Conservation (phyloP, 495 filamentous ascomycete genomes). For the Astrothelium macrocarpum region DNA sequence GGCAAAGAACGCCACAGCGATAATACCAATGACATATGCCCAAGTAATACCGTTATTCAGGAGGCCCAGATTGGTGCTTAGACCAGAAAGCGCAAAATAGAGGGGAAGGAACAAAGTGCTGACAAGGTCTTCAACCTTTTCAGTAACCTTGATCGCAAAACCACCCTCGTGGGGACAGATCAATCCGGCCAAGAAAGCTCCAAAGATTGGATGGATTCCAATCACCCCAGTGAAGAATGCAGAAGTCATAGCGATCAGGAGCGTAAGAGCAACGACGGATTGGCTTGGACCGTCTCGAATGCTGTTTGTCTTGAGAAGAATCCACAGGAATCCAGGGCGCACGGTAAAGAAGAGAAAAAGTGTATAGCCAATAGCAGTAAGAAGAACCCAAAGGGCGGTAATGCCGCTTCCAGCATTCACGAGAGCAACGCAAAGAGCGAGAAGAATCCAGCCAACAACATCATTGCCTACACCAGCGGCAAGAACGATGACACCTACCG, state of each 20-base stretch:
- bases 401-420: slow-evolving; percentile 82
- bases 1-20: slow-evolving; percentile 69
- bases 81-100: slow-evolving; percentile 88
- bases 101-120: slow-evolving; percentile 82
- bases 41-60: slow-evolving; percentile 75
- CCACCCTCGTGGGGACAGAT: slow-evolving; percentile 93
- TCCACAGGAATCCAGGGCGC: slow-evolving; percentile 67
- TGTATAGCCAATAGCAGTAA: slow-evolving; percentile 65
- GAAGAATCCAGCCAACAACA: slow-evolving; percentile 86
- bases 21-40: slow-evolving; percentile 85
- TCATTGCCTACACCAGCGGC: slow-evolving; percentile 95
- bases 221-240: slow-evolving; percentile 96
- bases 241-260: slow-evolving; percentile 69
- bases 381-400: slow-evolving; percentile 77
- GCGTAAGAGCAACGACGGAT: slow-evolving; percentile 69
- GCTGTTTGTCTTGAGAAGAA: slow-evolving; percentile 62
- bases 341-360: slow-evolving; percentile 68
- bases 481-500: slow-evolving; percentile 82
- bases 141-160: slow-evolving; percentile 87
- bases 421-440: slow-evolving; percentile 87
- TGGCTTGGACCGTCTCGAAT: slow-evolving; percentile 88
- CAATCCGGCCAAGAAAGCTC: slow-evolving; percentile 76
- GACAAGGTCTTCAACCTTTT: slow-evolving; percentile 93
- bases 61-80: slow-evolving; percentile 81
- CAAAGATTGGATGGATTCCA: slow-evolving; percentile 86